These are phyloP conservation scores for Malus asiatica DNA, from an alignment of 306 rosid species.

Conservation along the genomic window DNA sequence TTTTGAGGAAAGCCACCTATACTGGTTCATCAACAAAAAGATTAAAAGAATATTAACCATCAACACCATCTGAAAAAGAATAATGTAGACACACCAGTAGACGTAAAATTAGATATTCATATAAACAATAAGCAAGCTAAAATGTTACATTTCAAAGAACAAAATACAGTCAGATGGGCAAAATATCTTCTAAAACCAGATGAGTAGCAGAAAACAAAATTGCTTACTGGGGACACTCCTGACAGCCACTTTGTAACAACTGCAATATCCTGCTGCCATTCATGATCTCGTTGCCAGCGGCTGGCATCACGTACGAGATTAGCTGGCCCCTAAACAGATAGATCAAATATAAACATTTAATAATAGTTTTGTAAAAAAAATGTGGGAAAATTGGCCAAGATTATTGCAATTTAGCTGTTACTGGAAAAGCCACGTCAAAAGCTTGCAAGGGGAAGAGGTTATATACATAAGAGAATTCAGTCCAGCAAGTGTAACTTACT, in stretches of 20 bases:
- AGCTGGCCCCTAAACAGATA: conserved; percentile 65
- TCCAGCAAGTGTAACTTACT: conserved; percentile 38
- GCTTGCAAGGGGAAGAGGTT: neutral
- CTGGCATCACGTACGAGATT: conserved; percentile 88
- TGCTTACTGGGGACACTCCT: conserved; percentile 86
- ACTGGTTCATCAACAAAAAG: conserved; percentile 49
- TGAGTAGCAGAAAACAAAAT: conserved; percentile 8
- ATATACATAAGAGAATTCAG: conserved; percentile 12
- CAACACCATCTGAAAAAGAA: conserved; percentile 3
- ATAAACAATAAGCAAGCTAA: neutral
- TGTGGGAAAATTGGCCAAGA: neutral
- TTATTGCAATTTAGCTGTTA: neutral
- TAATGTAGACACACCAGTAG: conserved; percentile 7
- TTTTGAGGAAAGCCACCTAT: conserved; percentile 98
- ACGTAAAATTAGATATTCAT: conserved; percentile 1
- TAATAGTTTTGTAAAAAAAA: neutral
- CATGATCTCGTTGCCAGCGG: conserved; percentile 89
- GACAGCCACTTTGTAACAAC: conserved; percentile 97
- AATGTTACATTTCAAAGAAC: neutral
- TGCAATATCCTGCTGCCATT: conserved; percentile 99
- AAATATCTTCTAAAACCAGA: neutral
- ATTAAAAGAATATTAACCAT: conserved; percentile 5
- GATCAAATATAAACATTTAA: conserved; percentile 14
- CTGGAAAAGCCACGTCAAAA: neutral
- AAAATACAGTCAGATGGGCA: neutral